A percentile compares a stretch with the other conserved stretches of the same genome.
phyloP scores from a whole-genome alignment of 176 grass and related monocot genomes.

The Aegilops sharonensis region DNA sequence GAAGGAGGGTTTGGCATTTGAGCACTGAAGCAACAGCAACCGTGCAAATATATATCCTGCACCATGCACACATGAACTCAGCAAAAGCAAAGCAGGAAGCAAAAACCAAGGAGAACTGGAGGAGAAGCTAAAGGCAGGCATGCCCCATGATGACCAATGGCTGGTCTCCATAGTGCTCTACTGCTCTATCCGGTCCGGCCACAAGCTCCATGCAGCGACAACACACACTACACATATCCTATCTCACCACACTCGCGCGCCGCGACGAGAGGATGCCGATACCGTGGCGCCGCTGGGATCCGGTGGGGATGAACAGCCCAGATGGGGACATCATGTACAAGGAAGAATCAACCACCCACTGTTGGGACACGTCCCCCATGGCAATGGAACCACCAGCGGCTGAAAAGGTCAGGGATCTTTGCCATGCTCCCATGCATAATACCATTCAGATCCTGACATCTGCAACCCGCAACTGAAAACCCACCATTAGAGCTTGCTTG shows the following conservation, averaged over 20 bases:
- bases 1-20: constrained; percentile 26
- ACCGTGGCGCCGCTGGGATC: constrained; percentile 6
- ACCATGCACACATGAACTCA: constrained; percentile 36
- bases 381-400: neutral
- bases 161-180: constrained; percentile 32
- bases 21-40: neutral
- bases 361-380: constrained; percentile 24
- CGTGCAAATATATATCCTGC: constrained; percentile 1
- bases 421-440: constrained; percentile 10
- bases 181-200: constrained; percentile 37
- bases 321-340: constrained; percentile 31
- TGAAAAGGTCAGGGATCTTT: constrained; percentile 1
- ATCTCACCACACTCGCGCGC: neutral
- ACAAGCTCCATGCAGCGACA: constrained; percentile 41
- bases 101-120: too few species aligned
- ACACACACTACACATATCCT: constrained; percentile 37
- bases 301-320: constrained; percentile 22
- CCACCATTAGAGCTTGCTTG: neutral
- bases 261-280: neutral
- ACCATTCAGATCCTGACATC: constrained; percentile 32
- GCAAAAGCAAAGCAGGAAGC: constrained; percentile 31
- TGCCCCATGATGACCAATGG: constrained; percentile 38
- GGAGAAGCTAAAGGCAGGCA: neutral
- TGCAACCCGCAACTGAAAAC: constrained; percentile 29
- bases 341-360: constrained; percentile 20